Base-by-base conservation (phyloP, 305 asterid genomes). In the Galium porrigens region DNA sequence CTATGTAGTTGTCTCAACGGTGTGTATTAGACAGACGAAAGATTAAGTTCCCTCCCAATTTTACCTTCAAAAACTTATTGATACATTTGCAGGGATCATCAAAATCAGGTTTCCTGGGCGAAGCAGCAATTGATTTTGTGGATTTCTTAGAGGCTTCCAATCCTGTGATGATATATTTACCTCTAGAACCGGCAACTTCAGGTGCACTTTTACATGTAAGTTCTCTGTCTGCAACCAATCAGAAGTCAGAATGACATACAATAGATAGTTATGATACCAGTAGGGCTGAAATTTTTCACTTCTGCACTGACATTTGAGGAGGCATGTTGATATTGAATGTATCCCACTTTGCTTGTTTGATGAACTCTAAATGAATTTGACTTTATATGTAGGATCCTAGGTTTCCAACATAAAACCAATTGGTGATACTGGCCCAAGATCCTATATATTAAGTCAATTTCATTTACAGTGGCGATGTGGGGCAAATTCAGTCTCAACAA, bases 91-190 rank as follows among this genome's bases (percentile, higher is more conserved):
- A 91, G 98, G 95, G 94, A 42, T 88, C 98, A 70, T 86, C 96
- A 18, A 91, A 88, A 75, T 68, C 96, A 57, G 94, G 96, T 55
- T 83, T 86, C 76, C 77, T 91, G 39, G 98, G 98, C 81, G 98
- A 91, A 71, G 89, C 84, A 36, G 80, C 85, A 2, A 70, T 88
- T 70, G 96, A 91, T 84, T 89, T 91, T 84, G 90, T 95, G 17
- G 94, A 88, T 79, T 85, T 86, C 65, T 84, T 83, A 29, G 92
- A 83, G 69, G 80, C 88, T 58, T 70, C 72, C 56, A 83, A 84
- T 60, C 94, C 90, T 41, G 64, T 81, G 73, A 78, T 80, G 56
- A 59, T 91, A 61, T 85, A 79, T 68, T 80, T 91, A 62, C 98
- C 98, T 66, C 82, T 91, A 15, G 87, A 82, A 81, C 77, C 92